phyloP scores from a whole-genome alignment of 129 eudicot genomes.

The Chrysanthemum makinoi region DNA sequence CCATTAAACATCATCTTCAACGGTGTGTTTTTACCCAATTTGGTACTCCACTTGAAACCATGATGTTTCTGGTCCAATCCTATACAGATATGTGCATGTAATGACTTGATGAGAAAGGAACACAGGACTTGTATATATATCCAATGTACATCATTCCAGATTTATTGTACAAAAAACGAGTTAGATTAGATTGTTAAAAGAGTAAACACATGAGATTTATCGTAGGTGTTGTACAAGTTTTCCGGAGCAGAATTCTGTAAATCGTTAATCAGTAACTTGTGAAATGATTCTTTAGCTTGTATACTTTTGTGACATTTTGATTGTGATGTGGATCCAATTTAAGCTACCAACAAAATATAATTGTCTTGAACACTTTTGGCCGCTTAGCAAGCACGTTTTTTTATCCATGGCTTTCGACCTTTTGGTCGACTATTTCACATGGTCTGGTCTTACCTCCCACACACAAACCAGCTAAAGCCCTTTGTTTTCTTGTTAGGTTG shows the following conservation, averaged over 20 bases:
- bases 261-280: background rate
- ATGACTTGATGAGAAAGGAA: conserved; percentile 12
- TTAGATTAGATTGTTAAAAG: background rate
- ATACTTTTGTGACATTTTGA: background rate
- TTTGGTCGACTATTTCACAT: no score
- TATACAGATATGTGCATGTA: conserved; percentile 13
- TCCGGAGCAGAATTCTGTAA: background rate
- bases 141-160: background rate
- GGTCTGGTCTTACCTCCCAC: no score
- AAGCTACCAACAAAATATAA: no score
- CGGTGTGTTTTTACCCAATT: background rate
- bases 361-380: no score
- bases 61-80: background rate
- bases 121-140: background rate
- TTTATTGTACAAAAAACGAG: conserved; percentile 4
- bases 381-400: no score
- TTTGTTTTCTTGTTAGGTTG: no score
- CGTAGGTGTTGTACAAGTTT: background rate
- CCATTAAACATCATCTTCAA: conserved; percentile 10
- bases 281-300: background rate
- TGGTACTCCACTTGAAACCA: background rate
- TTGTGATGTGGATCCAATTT: background rate
- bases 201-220: background rate
- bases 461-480: no score
- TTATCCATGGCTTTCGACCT: no score